Conservation (phyloP, 257 asterid genomes). For the Rehmannia glutinosa region DNA sequence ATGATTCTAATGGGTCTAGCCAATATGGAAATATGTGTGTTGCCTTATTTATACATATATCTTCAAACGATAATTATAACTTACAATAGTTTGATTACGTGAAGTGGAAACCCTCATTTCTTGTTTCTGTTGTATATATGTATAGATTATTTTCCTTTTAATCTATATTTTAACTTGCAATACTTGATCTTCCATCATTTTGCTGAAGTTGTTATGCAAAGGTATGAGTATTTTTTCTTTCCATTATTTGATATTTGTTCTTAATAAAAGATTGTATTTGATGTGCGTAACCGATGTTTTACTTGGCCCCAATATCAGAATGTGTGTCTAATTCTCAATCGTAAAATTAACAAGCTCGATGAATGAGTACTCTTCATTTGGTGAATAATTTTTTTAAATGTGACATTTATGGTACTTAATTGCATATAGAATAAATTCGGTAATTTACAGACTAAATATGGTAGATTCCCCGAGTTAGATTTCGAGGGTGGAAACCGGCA, state of each 20-base stretch:
- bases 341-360: background rate
- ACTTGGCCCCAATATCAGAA: background rate
- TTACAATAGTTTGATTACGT: background rate
- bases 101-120: background rate
- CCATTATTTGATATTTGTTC: background rate
- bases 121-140: background rate
- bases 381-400: no score
- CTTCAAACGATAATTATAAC: background rate
- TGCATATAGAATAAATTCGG: no score
- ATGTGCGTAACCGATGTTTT: background rate
- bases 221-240: background rate
- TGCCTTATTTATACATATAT: background rate
- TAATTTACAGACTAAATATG: no score
- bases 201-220: background rate
- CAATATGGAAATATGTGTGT: background rate
- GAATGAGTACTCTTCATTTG: no score
- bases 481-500: no score
- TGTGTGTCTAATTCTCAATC: background rate
- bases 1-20: background rate
- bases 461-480: no score
- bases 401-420: no score
- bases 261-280: background rate
- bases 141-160: background rate
- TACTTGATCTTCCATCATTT: background rate
- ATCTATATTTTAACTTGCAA: background rate